Evolutionary conservation across 2,329 filamentous ascomycete genomes (phyloP).

Genomic region (Pestalotiopsis sp.): DNA sequence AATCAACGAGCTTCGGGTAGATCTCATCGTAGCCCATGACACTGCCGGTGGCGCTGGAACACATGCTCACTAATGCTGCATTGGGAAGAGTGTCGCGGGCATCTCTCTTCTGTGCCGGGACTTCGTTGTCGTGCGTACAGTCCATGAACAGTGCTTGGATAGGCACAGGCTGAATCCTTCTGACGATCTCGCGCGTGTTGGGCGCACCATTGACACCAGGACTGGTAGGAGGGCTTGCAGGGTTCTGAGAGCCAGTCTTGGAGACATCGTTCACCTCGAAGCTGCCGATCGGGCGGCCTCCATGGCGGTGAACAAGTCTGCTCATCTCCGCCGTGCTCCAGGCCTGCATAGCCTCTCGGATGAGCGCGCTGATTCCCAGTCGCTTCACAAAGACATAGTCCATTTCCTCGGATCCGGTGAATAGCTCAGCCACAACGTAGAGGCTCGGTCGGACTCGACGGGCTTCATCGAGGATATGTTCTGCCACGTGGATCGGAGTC

Average conservation of each 20-base stretch:
- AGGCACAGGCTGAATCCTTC: conserved; percentile 80
- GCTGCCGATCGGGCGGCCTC: conserved; percentile 91
- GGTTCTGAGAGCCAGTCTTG: conserved; percentile 50
- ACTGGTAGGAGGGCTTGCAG: conserved; percentile 33
- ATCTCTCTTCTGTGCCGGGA: conserved; percentile 91
- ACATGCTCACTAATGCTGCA: conserved; percentile 93
- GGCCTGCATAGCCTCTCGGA: conserved; percentile 97
- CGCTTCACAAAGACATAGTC: conserved; percentile 96
- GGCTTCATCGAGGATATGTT: conserved; percentile 94
- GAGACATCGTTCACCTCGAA: conserved; percentile 91
- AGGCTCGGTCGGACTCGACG: conserved; percentile 82
- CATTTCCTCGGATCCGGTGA: conserved; percentile 92
- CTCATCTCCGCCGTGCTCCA: conserved; percentile 95
- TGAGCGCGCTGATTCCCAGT: conserved; percentile 85
- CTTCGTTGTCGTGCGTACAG: conserved; percentile 98
- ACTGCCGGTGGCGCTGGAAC: conserved; percentile 88
- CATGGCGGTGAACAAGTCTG: conserved; percentile 88
- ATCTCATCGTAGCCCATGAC: conserved; percentile 98
- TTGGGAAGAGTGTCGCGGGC: conserved; percentile 92
- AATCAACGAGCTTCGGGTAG: conserved; percentile 88
- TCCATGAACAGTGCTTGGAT: conserved; percentile 98
- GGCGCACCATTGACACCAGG: conserved; percentile 29
- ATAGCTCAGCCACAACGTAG: conserved; percentile 92
- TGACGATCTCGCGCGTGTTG: conserved; percentile 63
- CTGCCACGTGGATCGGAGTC: conserved; percentile 89